Base-by-base conservation (phyloP, 352 stramenopile genomes). In the Aphanomyces euteiches region DNA sequence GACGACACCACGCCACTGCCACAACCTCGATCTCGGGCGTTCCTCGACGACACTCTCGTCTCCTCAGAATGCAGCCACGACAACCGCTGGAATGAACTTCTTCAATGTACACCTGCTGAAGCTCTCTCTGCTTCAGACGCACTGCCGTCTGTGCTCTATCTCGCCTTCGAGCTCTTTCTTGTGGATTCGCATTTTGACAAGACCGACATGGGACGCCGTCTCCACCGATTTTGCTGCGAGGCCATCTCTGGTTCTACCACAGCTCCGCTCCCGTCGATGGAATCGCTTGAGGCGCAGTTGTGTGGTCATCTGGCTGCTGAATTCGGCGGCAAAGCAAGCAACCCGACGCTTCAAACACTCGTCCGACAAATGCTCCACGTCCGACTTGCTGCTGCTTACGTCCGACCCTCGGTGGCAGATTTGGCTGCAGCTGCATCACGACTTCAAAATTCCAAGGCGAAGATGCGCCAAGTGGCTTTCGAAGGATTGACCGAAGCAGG, bases 361-460 rank as follows among this genome's bases (percentile, higher is more conserved):
- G 78, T 92, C 53, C 83, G 92, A 73, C 81, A 92, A 56, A 89
- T 92, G 82, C 78, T 92, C 13, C 91, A 88, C 64, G 81, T 75
- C 21, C 84, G 86, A 12, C 77, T 94, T 19, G 84, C 79, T 2
- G 80, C 78, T 40, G 83, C 82, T 19, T 90, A 83, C 76, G 92
- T 89, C 70, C 76, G 77, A 15, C 70, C 74, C 8, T 79, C 76
- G 13, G 73, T 82, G 7, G 76, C 77, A 2, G 84, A 90, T 41
- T 72, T 92, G 13, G 81, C 90, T 50, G 19, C 34, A 7, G 54
- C 54, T n/a, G 54, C 54, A 7, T 12, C 17, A n/a, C n/a, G 34
- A 12, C 80, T 90, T n/a, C 74, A 89, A 7, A 5, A 7, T 2
- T 10, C 15, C 54, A 61, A 61, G 54, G 28, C 54, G 6, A 12